Evolutionary conservation across 2,329 filamentous ascomycete genomes (phyloP).

Genomic region (Geoglossum cookeanum): DNA sequence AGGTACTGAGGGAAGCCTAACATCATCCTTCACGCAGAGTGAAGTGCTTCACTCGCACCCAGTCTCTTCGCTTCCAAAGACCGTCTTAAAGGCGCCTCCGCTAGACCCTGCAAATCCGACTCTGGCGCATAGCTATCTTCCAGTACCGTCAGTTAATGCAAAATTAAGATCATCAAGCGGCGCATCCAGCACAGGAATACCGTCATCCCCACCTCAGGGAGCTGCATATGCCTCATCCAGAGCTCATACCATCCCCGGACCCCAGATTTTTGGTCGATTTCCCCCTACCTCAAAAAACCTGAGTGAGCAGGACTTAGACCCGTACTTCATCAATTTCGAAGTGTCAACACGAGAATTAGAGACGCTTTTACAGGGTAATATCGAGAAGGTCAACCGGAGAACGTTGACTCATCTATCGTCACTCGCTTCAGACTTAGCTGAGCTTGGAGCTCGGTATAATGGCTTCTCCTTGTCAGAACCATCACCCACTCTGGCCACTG

Average conservation of each 20-base stretch:
- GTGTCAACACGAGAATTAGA: constrained; percentile 83
- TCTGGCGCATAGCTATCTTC: constrained; percentile 68
- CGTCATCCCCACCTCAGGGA: constrained; percentile 32
- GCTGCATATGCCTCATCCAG: constrained; percentile 31
- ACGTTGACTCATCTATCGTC: constrained; percentile 71
- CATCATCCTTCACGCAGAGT: constrained; percentile 36
- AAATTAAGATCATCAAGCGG: constrained; percentile 48
- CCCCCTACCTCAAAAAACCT: constrained; percentile 59
- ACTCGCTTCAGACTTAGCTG: constrained; percentile 71
- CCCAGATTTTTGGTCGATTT: constrained; percentile 57
- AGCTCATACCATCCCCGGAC: constrained; percentile 37
- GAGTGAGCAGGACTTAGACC: constrained; percentile 78
- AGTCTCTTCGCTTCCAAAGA: constrained; percentile 79
- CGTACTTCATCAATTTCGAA: constrained; percentile 90
- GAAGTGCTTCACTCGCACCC: constrained; percentile 92
- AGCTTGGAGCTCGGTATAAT: constrained; percentile 90
- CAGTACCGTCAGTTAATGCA: constrained; percentile 66
- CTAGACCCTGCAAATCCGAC: constrained; percentile 86
- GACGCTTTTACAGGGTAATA: constrained; percentile 68
- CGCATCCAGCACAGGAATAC: constrained; percentile 28
- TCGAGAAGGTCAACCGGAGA: constrained; percentile 90
- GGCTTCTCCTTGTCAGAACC: constrained; percentile 91
- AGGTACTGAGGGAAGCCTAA: constrained; percentile 3
- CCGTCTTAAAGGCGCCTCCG: constrained; percentile 85
- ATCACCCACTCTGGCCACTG: constrained; percentile 68